Evolutionary conservation across 2,329 filamentous ascomycete genomes (phyloP), one percentile per base, ranked within the genome.

Genomic region (Aspergillus luchuensis): DNA sequence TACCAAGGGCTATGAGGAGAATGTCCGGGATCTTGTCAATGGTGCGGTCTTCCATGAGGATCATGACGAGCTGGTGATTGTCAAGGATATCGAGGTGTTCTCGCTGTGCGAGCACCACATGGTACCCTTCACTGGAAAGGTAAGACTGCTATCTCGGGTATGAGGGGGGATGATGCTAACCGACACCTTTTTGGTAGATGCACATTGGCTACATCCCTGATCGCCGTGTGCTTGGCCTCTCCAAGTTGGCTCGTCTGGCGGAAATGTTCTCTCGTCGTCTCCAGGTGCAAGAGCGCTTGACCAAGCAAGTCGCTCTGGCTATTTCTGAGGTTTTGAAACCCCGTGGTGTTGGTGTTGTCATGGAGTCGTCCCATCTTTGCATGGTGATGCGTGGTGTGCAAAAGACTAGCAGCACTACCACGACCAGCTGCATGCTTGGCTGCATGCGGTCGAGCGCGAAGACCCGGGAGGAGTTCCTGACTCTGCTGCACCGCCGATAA

Each of bases 301-400:
- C 95, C 23, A 96, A 96, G 76, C 93, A 99, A 76, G 93, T 99
- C 13, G 95, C 95, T 19, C 87, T 97, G 64, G 94, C 95, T 15
- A 89, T 99, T 64, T 92, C 92, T 74, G 93, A 98, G 72, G 89
- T 98, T 11, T 84, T 99, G 51, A 90, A 96, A 75, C 95, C 95
- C 2, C 92, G 96, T 73, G 95, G 95, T 50, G 94, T 99, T 2
- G 94, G 91, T 19, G 95, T 99, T 2, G 94, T 99, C 61, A 97
- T 99, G 89, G 95, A 99, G 74, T 96, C 91, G 13, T 93, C 88
- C 72, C 95, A 99, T 79, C 82, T 98, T 50, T 99, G 95, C 82
- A 99, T 98, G 94, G 92, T 97, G 15, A 98, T 97, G 93, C 87
- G 95, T 50, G 95, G 95, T n/a, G 94, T 99, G 8, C 87, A 97